These are phyloP conservation scores for Coelastrella sp. DNA, from an alignment of 139 green algal species.

Conservation along the genomic window DNA sequence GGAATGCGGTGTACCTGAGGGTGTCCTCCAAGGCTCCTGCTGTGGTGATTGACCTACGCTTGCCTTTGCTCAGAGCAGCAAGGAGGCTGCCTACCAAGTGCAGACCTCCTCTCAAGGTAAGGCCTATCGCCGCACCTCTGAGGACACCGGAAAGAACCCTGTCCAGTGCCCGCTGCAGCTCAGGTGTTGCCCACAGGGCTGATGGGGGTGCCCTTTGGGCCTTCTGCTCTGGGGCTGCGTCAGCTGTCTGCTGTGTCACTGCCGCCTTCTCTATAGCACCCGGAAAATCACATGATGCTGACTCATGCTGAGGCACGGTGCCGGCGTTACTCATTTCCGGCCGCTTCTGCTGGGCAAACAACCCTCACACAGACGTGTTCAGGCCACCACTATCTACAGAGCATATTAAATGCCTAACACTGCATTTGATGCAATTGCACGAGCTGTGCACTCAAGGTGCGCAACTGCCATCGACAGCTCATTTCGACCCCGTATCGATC, in stretches of 20 bases:
- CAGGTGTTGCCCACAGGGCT: not conserved
- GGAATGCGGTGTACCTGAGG: constrained; percentile 73
- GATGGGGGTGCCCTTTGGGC: not conserved
- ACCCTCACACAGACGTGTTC: not conserved
- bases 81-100: constrained; percentile 40
- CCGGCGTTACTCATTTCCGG: not conserved
- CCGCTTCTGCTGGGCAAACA: not conserved
- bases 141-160: constrained; percentile 14
- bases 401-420: not conserved
- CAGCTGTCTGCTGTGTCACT: constrained; percentile 16
- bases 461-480: too few species aligned
- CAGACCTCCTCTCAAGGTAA: constrained; percentile 43
- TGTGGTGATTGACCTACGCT: constrained; percentile 6
- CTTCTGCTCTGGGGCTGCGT: not conserved
- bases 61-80: constrained; percentile 13
- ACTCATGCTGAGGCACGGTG: not conserved
- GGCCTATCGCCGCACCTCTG: constrained; percentile 34
- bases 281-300: not conserved
- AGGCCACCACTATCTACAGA: not conserved
- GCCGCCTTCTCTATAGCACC: not conserved
- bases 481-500: too few species aligned
- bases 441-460: too few species aligned
- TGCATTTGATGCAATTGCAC: not conserved
- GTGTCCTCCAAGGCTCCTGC: constrained; percentile 68
- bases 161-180: constrained; percentile 28